These are phyloP conservation scores for Kluyveromyces wickerhamii DNA, from an alignment of 805 yeast species.

Conservation along the genomic window DNA sequence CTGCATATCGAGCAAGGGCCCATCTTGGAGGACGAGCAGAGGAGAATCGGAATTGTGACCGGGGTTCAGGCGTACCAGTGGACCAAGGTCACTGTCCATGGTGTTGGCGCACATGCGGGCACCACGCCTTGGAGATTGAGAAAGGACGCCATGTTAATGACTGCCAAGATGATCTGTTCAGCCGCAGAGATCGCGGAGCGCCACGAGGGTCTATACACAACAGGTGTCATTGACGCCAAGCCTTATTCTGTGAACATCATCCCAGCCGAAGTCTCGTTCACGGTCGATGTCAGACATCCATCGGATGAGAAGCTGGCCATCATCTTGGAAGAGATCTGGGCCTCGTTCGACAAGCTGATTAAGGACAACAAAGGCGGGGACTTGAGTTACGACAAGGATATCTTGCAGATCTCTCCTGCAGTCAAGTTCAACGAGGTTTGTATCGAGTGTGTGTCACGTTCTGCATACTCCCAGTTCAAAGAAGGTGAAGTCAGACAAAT, in stretches of 20 bases:
- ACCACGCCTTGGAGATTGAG: slow-evolving; percentile 59
- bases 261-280: slow-evolving; percentile 52
- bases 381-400: slow-evolving; percentile 36
- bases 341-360: slow-evolving; percentile 32
- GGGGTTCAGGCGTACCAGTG: slow-evolving; percentile 64
- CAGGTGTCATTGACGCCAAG: slow-evolving; percentile 48
- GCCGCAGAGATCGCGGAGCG: slow-evolving; percentile 48
- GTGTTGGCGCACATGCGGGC: slow-evolving; percentile 67
- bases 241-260: slow-evolving; percentile 64
- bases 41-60: slow-evolving; percentile 55
- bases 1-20: slow-evolving; percentile 77
- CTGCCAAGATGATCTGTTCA: slow-evolving; percentile 47
- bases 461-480: slow-evolving; percentile 45
- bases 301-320: slow-evolving; percentile 35
- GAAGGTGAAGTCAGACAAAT: slow-evolving; percentile 37
- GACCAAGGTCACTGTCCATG: slow-evolving; percentile 48
- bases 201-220: slow-evolving; percentile 46
- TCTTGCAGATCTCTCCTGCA: slow-evolving; percentile 45
- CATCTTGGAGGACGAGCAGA: slow-evolving; percentile 46
- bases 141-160: slow-evolving; percentile 53
- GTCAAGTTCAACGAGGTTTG: slow-evolving; percentile 48
- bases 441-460: slow-evolving; percentile 41
- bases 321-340: slow-evolving; percentile 34
- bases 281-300: slow-evolving; percentile 53
- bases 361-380: slow-evolving; percentile 24